Evolutionary conservation across 345 rosid species (phyloP), one percentile per base, ranked within the genome.

Genomic region (Physaria fendleri): DNA sequence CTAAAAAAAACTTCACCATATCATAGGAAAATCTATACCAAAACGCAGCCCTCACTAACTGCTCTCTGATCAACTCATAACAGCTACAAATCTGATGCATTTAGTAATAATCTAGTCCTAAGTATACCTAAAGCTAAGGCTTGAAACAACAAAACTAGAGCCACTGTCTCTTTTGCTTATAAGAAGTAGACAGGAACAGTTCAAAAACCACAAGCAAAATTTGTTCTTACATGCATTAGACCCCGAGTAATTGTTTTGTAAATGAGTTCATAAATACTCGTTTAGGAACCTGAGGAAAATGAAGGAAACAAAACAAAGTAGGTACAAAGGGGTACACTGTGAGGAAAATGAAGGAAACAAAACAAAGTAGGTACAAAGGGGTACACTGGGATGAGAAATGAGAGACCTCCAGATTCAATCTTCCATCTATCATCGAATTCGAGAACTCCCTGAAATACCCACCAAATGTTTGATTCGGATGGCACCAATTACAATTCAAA

Each of bases 211-310:
- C 4, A 60, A 60, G 48, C 22, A 30, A 14, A 28, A 33, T 13
- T 9, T 38, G 25, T 6, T 11, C 59, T 71, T 82, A 93, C 99
- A 77, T 89, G 92, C 71, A n/a, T 89, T 93, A 57, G 97, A 87
- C 40, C 92, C 92, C 0, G 99, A 85, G 67, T 81, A 90, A 63
- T n/a, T n/a, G n/a, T n/a, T n/a, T 90, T 90, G 78, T 78, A 87
- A 41, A 93, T 95, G 29, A 90, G 96, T 64, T 90, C 92, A 10
- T n/a, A n/a, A n/a, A n/a, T n/a, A n/a, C n/a, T n/a, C n/a, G n/a
- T n/a, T n/a, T n/a, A n/a, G n/a, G n/a, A n/a, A n/a, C n/a, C n/a
- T n/a, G n/a, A n/a, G n/a, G n/a, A n/a, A n/a, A n/a, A n/a, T n/a
- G n/a, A n/a, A n/a, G n/a, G n/a, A n/a, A n/a, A n/a, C n/a, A n/a